Evolutionary conservation across 495 filamentous ascomycete genomes (phyloP), one percentile per base, ranked within the genome.

Genomic region (Aspergillus cristatus): DNA sequence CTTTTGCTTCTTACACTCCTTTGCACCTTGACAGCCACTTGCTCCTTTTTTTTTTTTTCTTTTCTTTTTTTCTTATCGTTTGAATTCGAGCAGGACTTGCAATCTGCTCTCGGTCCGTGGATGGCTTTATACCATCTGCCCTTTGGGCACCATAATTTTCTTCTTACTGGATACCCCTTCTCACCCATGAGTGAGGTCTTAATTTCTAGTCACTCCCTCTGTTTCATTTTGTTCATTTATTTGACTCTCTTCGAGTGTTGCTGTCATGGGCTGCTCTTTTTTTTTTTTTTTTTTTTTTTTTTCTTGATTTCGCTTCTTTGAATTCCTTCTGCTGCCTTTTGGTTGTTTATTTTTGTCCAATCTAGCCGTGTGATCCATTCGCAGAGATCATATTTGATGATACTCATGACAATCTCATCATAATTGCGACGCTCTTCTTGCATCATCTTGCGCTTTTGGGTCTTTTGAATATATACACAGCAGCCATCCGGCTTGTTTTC

Each of bases 111-210:
- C 14, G 16, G 35, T 37, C 14, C 13, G 31, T 32, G 34, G 11
- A 34, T 28, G 24, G 15, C 16, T 16, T 25, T 6, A 25, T 34
- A 12, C 24, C 24, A 35, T 38, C 15, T 32, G 24, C 34, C 38
- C 43, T 47, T 37, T 42, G 28, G 28, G 35, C 45, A 37, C 46
- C 45, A 35, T 32, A 43, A 43, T 55, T 43, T 43, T 37, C 46
- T 47, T 50, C 47, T 48, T 24, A 24, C 32, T 50, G 41, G 51
- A 54, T 54, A 50, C 51, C 47, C 46, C 22, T 37, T 44, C 25
- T 45, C 44, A 47, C 45, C 50, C 48, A 41, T 47, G 50, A 20
- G 43, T 53, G 46, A 56, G 49, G 35, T 39, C 32, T 37, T 38
- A 16, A 39, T 38, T 46, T 38, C 36, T 37, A 39, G 32, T 36